Evolutionary conservation across 768 basidiomycete genomes (phyloP).

Genomic region (Tremella yokohamensis): DNA sequence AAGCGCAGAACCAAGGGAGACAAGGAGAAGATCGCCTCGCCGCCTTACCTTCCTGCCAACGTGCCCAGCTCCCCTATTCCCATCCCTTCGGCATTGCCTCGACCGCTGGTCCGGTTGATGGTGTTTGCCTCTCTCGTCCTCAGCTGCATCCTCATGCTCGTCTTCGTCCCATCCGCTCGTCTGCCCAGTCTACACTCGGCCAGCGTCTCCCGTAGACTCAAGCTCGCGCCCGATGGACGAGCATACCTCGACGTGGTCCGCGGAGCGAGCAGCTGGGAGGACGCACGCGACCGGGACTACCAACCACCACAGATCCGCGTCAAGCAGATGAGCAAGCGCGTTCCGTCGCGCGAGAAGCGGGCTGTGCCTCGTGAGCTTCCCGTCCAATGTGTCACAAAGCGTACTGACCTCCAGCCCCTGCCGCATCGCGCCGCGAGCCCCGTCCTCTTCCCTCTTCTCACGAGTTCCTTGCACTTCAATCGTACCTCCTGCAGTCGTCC

Average conservation of each 20-base stretch:
- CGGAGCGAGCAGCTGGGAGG: constrained; percentile 16
- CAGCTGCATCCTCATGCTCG: constrained; percentile 26
- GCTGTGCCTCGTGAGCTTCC: background rate
- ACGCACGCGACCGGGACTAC: constrained; percentile 31
- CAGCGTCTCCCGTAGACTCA: constrained; percentile 26
- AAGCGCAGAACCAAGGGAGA: background rate
- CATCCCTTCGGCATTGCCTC: constrained; percentile 26
- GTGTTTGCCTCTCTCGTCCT: constrained; percentile 27
- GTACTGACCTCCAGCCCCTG: background rate
- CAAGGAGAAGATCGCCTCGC: constrained; percentile 10
- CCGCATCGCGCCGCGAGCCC: constrained; percentile 2
- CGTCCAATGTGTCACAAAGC: background rate
- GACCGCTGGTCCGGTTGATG: constrained; percentile 33
- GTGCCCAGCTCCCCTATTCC: constrained; percentile 16
- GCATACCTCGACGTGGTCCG: constrained; percentile 23
- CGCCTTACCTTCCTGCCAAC: constrained; percentile 9
- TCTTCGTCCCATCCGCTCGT: constrained; percentile 30
- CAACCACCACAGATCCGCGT: constrained; percentile 33
- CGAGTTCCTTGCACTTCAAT: constrained; percentile 50
- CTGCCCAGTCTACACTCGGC: constrained; percentile 30
- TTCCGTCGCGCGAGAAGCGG: background rate
- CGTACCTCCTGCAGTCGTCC: constrained; percentile 40
- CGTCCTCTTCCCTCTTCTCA: constrained; percentile 35
- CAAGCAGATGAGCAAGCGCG: constrained; percentile 22
- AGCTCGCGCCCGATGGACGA: constrained; percentile 25